A percentile compares a stretch with the other conserved stretches of the same genome.
These are phyloP conservation scores for Rubroboletus satanas DNA, from an alignment of 768 basidiomycete genomes.

Conservation along the genomic window DNA sequence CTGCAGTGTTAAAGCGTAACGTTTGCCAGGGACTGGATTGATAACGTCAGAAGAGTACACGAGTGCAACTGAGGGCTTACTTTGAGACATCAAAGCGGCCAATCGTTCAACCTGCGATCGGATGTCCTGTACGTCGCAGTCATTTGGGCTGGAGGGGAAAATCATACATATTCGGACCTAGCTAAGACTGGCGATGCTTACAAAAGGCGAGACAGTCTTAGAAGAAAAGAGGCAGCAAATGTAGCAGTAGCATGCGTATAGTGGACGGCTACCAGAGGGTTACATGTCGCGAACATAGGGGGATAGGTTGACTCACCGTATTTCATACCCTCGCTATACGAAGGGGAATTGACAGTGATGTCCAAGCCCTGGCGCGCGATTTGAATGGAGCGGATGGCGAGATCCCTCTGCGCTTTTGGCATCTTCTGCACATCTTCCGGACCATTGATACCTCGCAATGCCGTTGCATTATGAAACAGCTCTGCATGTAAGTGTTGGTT, in stretches of 20 bases:
- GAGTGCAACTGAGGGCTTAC: constrained; percentile 41
- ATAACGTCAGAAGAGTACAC: constrained; percentile 8
- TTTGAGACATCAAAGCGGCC: constrained; percentile 69
- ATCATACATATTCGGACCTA: neutral
- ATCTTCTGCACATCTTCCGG: constrained; percentile 85
- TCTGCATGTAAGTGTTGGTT: constrained; percentile 88
- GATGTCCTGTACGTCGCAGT: constrained; percentile 74
- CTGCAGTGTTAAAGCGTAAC: constrained; percentile 87
- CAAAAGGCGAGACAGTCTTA: constrained; percentile 86
- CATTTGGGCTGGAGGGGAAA: constrained; percentile 59
- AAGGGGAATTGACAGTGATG: constrained; percentile 77
- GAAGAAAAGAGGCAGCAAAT: constrained; percentile 85
- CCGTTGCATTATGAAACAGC: constrained; percentile 80
- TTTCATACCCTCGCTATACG: constrained; percentile 89
- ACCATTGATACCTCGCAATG: constrained; percentile 75
- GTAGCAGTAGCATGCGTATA: constrained; percentile 92
- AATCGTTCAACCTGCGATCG: constrained; percentile 76
- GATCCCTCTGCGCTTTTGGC: constrained; percentile 69
- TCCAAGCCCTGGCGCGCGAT: constrained; percentile 79
- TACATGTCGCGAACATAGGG: constrained; percentile 1
- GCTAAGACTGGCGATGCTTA: constrained; percentile 37
- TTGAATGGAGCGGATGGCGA: constrained; percentile 79
- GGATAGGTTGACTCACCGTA: constrained; percentile 54
- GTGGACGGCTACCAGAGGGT: constrained; percentile 60
- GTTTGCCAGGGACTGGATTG: constrained; percentile 77